These are phyloP conservation scores for Verticillium zaregamsianum DNA, from an alignment of 2,329 filamentous ascomycete species.

Conservation along the genomic window DNA sequence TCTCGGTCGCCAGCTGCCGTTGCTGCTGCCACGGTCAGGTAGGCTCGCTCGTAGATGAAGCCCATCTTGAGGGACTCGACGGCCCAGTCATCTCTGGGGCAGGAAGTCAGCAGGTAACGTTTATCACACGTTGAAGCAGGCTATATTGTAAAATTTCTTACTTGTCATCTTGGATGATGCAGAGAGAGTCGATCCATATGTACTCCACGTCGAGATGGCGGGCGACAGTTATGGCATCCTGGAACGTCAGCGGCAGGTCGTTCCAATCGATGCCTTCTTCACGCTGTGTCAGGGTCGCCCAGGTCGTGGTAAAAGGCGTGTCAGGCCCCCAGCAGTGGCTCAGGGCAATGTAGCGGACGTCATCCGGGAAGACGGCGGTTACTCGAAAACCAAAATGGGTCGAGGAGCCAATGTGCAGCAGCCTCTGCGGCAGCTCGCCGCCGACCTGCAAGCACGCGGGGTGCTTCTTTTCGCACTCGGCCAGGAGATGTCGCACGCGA, in stretches of 20 bases:
- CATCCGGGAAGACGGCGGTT: not conserved
- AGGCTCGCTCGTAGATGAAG: not conserved
- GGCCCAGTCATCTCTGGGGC: slow-evolving; percentile 12
- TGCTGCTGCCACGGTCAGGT: not conserved
- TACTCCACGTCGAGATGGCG: slow-evolving; percentile 13
- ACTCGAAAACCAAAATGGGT: not conserved
- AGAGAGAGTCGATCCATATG: slow-evolving; percentile 22
- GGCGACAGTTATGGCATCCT: slow-evolving; percentile 13
- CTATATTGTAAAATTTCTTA: not conserved
- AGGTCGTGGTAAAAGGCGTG: not conserved
- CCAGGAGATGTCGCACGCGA: not conserved
- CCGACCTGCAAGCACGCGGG: not conserved
- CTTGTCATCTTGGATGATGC: slow-evolving; percentile 17
- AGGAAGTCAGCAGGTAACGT: not conserved
- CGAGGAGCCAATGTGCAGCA: not conserved
- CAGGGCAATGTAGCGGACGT: slow-evolving; percentile 10
- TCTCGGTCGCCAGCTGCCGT: not conserved
- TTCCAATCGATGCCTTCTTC: slow-evolving; percentile 4
- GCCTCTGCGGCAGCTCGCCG: not conserved
- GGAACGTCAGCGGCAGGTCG: slow-evolving; percentile 12
- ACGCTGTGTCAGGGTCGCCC: not conserved
- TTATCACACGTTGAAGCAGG: no score
- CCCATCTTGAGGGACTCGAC: slow-evolving; percentile 10
- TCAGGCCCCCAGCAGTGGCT: slow-evolving; percentile 17
- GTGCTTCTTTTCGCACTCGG: not conserved